Base-by-base conservation (phyloP, 1,284 basidiomycete species). In the Papiliotrema laurentii region DNA sequence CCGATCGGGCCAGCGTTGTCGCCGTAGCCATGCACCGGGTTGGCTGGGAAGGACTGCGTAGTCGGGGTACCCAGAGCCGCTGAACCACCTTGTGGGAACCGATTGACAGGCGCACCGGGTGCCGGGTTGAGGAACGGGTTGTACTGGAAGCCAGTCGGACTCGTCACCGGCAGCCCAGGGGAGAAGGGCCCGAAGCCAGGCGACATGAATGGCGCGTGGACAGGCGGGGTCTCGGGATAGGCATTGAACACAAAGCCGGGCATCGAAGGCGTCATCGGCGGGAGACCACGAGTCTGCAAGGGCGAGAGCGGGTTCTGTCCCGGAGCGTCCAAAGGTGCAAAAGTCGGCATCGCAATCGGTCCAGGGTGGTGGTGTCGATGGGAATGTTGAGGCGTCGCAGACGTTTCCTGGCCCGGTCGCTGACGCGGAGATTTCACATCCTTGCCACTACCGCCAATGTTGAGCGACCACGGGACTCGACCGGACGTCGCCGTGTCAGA, bases 221-320 rank as follows among this genome's bases (percentile, higher is more conserved):
- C 42, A 11, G 69, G 69, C 5, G 74, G 74, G 1, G 74, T 75
- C 25, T 69, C 65, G 2, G 73, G 72, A 40, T 68, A 70, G 6
- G 67, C 66, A 43, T 72, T 68, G 58, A 75, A 74, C 5, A 72
- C 68, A 49, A 73, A 75, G 11, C 72, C 69, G 4, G 74, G 74
- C 74, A 75, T 75, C 3, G 65, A 69, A 6, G 74, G 74, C 4
- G 74, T 75, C 72, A 75, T 73, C 5, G 73, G 68, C 10, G 74
- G 71, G 25, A 75, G 55, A 18, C 62, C 64, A 14, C 72, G 51
- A 0, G 58, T 64, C 27, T 68, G 68, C n/a, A 71, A 43, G 0
- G 72, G 72, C 10, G 61, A 68, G 5, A 71, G 50, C 1, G 67
- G 63, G 48, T 68, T 71, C 13, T 51, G 28, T 21, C 47, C 47